These are phyloP conservation scores for Monosporascus cannonballus DNA, from an alignment of 2,329 filamentous ascomycete genomes.

Conservation along the genomic window DNA sequence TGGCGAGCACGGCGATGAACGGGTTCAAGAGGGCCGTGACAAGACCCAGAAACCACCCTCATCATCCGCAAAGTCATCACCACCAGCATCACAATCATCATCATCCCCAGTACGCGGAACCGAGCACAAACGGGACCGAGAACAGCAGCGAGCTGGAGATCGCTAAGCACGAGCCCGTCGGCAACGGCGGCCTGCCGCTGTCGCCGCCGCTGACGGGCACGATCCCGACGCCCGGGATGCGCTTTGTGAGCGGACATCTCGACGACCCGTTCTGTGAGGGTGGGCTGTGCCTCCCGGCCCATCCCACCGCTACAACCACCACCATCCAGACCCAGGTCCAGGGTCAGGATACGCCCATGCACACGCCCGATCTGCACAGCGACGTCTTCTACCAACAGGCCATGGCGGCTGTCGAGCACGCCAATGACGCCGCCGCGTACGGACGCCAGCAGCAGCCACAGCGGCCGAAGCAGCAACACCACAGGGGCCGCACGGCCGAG, in stretches of 20 bases:
- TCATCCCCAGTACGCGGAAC: not conserved
- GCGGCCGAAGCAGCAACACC: constrained; percentile 8
- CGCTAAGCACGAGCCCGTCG: constrained; percentile 14
- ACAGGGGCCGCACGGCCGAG: constrained; percentile 23
- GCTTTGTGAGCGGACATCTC: constrained; percentile 22
- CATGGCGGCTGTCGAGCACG: constrained; percentile 7
- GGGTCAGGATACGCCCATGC: constrained; percentile 13
- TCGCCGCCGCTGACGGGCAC: constrained; percentile 24
- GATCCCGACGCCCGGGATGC: constrained; percentile 15
- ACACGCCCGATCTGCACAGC: constrained; percentile 16
- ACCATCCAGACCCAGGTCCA: constrained; percentile 1
- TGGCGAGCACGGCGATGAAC: not conserved
- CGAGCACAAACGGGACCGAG: constrained; percentile 4
- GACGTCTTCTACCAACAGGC: constrained; percentile 15
- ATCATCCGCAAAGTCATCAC: not conserved
- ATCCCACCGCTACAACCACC: constrained; percentile 5
- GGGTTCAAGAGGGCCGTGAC: not conserved
- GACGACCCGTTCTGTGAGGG: constrained; percentile 25
- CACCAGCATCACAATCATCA: not conserved
- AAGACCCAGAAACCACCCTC: not conserved
- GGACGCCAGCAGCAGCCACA: constrained; percentile 5
- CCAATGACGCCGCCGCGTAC: constrained; percentile 4
- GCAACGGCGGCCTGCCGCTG: constrained; percentile 17
- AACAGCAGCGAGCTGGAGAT: constrained; percentile 9
- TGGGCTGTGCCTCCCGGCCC: constrained; percentile 8